phyloP scores from a whole-genome alignment of 2,329 filamentous ascomycete genomes.

The Alternaria consortialis region DNA sequence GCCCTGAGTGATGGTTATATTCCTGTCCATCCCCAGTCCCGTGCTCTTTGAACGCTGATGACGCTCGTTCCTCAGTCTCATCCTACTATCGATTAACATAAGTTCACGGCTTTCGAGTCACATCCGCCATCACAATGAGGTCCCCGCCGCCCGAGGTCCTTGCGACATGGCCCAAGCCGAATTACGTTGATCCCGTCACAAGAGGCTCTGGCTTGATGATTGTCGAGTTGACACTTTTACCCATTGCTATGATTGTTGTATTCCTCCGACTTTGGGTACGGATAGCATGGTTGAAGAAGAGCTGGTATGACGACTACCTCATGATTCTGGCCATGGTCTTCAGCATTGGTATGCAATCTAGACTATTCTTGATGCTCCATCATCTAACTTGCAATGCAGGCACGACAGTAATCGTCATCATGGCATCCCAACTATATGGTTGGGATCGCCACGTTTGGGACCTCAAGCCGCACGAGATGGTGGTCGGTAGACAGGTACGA shows the following conservation, averaged over 20 bases:
- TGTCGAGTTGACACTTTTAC: constrained; percentile 49
- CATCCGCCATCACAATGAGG: constrained; percentile 37
- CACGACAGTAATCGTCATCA: constrained; percentile 20
- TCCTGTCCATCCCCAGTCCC: constrained; percentile 37
- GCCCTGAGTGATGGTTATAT: constrained; percentile 31
- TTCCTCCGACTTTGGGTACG: constrained; percentile 47
- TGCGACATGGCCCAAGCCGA: constrained; percentile 53
- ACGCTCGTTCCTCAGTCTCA: constrained; percentile 38
- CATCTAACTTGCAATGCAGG: constrained; percentile 1
- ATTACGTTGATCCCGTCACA: constrained; percentile 55
- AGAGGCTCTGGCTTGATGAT: constrained; percentile 55
- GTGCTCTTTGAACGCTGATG: constrained; percentile 37
- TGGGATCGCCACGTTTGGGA: constrained; percentile 53
- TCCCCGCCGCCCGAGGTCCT: constrained; percentile 48
- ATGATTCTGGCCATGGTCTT: constrained; percentile 50
- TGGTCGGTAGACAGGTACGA: constrained; percentile 47
- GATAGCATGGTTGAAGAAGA: constrained; percentile 49
- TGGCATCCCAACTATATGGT: constrained; percentile 48
- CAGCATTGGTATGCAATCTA: constrained; percentile 14
- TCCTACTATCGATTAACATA: constrained; percentile 29
- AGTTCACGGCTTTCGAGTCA: constrained; percentile 25
- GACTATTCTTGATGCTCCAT: background rate
- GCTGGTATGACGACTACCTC: constrained; percentile 52
- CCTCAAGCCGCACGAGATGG: constrained; percentile 37
- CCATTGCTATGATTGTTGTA: constrained; percentile 49